phyloP scores from a whole-genome alignment of 768 basidiomycete genomes.

The Rhodotorula diobovata region DNA sequence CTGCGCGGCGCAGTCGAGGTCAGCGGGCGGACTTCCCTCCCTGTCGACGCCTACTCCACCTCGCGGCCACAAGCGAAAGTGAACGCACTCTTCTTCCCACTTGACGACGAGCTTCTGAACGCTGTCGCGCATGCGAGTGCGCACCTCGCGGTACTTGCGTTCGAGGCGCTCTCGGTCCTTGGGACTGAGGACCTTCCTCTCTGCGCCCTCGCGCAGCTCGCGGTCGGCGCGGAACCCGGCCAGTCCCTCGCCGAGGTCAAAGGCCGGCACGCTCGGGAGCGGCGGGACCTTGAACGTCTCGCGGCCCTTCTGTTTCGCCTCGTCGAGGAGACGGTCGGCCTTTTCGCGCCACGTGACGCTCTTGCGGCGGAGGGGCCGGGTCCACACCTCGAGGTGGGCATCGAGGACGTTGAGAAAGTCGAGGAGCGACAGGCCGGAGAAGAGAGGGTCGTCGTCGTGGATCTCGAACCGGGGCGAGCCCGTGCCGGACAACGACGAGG shows the following conservation, averaged over 20 bases:
- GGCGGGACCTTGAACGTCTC: slow-evolving; percentile 8
- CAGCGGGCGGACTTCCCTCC: background rate
- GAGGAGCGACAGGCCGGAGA: slow-evolving; percentile 33
- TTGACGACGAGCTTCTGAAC: slow-evolving; percentile 57
- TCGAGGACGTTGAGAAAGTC: slow-evolving; percentile 41
- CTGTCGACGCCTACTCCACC: too few species aligned
- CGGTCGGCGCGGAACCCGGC: background rate
- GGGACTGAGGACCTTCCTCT: slow-evolving; percentile 1
- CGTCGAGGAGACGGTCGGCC: slow-evolving; percentile 29
- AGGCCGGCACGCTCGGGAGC: slow-evolving; percentile 23
- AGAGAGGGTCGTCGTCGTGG: slow-evolving; percentile 31
- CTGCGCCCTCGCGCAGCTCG: background rate
- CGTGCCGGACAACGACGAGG: background rate
- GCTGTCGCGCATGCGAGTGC: slow-evolving; percentile 23
- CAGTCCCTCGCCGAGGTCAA: slow-evolving; percentile 3
- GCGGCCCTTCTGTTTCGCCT: slow-evolving; percentile 21
- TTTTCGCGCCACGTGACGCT: slow-evolving; percentile 21
- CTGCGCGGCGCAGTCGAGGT: background rate
- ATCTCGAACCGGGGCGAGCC: slow-evolving; percentile 24
- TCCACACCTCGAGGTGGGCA: slow-evolving; percentile 39
- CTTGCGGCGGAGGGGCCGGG: slow-evolving; percentile 29
- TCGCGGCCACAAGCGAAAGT: background rate
- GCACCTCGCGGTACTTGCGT: slow-evolving; percentile 25
- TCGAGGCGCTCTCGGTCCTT: slow-evolving; percentile 33
- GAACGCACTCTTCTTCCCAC: slow-evolving; percentile 75